Evolutionary conservation across 164 flowering plant species (phyloP).

Genomic region (Aristolochia fimbriata): DNA sequence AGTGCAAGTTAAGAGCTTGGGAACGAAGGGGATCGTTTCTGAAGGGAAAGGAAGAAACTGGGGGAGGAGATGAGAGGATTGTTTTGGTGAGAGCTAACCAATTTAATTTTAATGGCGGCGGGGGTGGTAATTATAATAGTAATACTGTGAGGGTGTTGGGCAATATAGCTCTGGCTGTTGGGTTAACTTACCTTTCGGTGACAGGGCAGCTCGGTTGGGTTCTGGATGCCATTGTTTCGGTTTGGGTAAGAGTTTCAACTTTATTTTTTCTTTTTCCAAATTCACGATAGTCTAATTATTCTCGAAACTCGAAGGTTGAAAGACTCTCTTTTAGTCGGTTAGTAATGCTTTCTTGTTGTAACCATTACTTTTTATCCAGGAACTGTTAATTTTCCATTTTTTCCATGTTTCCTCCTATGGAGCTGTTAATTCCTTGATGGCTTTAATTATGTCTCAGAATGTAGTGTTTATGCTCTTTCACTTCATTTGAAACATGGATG

Average conservation of each 20-base stretch:
- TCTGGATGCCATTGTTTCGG: conserved; percentile 84
- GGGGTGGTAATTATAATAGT: conserved; percentile 38
- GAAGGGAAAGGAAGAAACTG: too few relatives aligned
- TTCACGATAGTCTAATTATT: too few relatives aligned
- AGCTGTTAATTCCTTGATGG: not conserved
- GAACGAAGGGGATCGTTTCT: conserved; percentile 25
- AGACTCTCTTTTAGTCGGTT: too few relatives aligned
- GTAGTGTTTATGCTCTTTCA: too few relatives aligned
- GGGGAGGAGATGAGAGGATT: conserved; percentile 20
- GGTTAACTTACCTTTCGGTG: conserved; percentile 71
- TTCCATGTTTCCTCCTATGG: not conserved
- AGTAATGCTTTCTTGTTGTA: too few relatives aligned
- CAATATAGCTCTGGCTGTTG: conserved; percentile 79
- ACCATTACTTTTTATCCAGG: too few relatives aligned
- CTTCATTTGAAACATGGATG: too few relatives aligned
- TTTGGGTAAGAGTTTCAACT: conserved; percentile 43
- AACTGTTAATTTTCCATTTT: too few relatives aligned
- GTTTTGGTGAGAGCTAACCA: conserved; percentile 46
- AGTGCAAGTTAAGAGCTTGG: conserved; percentile 16
- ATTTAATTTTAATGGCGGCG: conserved; percentile 46
- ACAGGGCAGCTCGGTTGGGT: conserved; percentile 92
- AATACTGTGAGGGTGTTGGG: conserved; percentile 52
- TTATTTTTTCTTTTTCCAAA: too few relatives aligned
- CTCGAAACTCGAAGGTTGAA: too few relatives aligned
- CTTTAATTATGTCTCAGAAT: too few relatives aligned